Evolutionary conservation across 2,329 filamentous ascomycete species (phyloP), one percentile per base, ranked within the genome.

Genomic region (Fusarium nurragi): DNA sequence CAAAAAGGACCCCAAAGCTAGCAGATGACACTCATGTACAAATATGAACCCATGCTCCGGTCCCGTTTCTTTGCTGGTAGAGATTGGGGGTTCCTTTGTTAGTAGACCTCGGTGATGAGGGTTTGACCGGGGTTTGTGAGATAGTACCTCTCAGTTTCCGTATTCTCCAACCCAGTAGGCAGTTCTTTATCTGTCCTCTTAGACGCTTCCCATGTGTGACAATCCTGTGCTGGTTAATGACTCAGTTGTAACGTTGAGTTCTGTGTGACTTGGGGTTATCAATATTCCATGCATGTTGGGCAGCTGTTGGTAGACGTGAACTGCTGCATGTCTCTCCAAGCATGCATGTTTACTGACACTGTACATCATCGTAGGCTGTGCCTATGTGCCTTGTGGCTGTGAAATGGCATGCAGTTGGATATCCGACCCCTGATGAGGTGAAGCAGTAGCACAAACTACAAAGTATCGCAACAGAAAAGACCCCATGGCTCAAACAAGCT

Each of bases 241-340:
- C 21, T 26, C 47, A 18, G 25, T 19, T 59, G 62, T 47, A 66
- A 66, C 57, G 37, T 59, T 59, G 37, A 59, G 47, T 54, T 36
- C 32, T 43, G 34, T 54, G 47, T 34, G 26, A 54, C 43, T 26
- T 19, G 47, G 18, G 47, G 21, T 19, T 18, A 21, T 21, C n/a
- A n/a, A 23, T 54, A 23, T 32, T 26, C 23, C 34, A 30, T 47
- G 21, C 13, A 30, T 44, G 44, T 23, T 60, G 37, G 32, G 21
- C 22, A 21, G n/a, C 52, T 8, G 25, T 5, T 26, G 25, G n/a
- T n/a, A n/a, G n/a, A n/a, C n/a, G 18, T 22, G n/a, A 18, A 21
- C 41, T 47, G 21, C 19, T 47, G 28, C 13, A 12, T 36, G 21
- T n/a, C 9, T 34, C 22, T 25, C 19, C 16, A 38, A 3, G n/a